Percentiles rank a stretch among this genome's conserved stretches.
These are phyloP conservation scores for Oryza officinalis DNA, from an alignment of 176 grass and related monocot genomes.

Conservation along the genomic window DNA sequence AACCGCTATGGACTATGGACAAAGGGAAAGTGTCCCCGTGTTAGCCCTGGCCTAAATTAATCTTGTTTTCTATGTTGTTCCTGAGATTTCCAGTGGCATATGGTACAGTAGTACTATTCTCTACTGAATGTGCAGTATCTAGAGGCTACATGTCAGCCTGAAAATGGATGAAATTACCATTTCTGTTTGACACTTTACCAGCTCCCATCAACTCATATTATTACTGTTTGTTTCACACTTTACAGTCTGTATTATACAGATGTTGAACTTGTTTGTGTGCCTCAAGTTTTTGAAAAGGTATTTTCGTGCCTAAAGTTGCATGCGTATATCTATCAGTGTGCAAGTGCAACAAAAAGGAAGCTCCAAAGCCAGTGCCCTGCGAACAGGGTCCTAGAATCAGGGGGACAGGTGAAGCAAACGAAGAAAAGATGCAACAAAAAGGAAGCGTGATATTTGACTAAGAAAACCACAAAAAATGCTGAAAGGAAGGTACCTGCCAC, in stretches of 20 bases:
- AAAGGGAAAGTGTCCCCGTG: too few species aligned
- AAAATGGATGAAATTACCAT: background rate
- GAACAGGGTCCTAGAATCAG: conserved; percentile 80
- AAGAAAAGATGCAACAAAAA: conserved; percentile 27
- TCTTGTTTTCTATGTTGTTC: background rate
- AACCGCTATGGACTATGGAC: background rate
- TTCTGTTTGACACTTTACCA: background rate
- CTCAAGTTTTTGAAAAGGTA: too few species aligned
- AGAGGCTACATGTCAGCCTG: background rate
- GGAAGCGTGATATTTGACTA: conserved; percentile 29
- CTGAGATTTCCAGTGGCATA: background rate
- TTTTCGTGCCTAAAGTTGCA: conserved; percentile 42
- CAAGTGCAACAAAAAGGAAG: conserved; percentile 51
- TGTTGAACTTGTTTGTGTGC: background rate
- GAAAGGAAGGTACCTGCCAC: background rate
- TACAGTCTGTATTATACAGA: background rate
- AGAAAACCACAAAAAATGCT: background rate
- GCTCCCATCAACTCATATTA: background rate
- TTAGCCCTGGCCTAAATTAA: background rate
- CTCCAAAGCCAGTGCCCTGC: conserved; percentile 49
- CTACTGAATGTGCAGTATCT: background rate
- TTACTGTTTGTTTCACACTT: background rate
- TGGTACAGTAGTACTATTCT: background rate
- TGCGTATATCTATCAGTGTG: conserved; percentile 34
- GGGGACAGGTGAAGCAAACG: conserved; percentile 36